Evolutionary conservation across 352 stramenopile species (phyloP).

Genomic region (Globisporangium orthogonon): DNA sequence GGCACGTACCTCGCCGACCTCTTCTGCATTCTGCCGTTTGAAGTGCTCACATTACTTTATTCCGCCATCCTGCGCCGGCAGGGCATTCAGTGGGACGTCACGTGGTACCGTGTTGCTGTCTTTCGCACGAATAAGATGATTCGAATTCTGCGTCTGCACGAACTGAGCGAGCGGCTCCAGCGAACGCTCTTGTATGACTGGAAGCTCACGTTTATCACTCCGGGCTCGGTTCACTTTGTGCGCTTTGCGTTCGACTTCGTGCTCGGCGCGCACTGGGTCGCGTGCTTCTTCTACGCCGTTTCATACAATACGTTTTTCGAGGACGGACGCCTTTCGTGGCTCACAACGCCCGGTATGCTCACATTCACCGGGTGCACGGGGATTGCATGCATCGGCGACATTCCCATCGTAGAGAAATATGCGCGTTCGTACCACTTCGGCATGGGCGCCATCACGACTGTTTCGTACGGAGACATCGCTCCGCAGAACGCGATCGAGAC

Average conservation of each 20-base stretch:
- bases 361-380: slow-evolving; percentile 25
- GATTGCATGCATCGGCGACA: slow-evolving; percentile 21
- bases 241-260: slow-evolving; percentile 42
- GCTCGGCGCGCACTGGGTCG: slow-evolving; percentile 47
- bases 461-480: slow-evolving; percentile 65
- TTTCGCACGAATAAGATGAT: slow-evolving; percentile 46
- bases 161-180: slow-evolving; percentile 39
- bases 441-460: slow-evolving; percentile 70
- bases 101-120: slow-evolving; percentile 43
- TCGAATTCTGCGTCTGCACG: slow-evolving; percentile 38
- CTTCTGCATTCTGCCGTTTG: slow-evolving; percentile 39
- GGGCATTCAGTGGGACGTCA: slow-evolving; percentile 10
- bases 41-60: slow-evolving; percentile 36
- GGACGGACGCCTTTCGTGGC: slow-evolving; percentile 32
- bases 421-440: slow-evolving; percentile 59
- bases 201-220: slow-evolving; percentile 17
- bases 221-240: slow-evolving; percentile 27
- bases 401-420: slow-evolving; percentile 35
- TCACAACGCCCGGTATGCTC: slow-evolving; percentile 55
- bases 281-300: slow-evolving; percentile 45
- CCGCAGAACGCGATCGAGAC: slow-evolving; percentile 62
- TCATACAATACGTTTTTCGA: slow-evolving; percentile 41
- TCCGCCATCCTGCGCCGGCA: no score
- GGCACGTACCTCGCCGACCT: slow-evolving; percentile 45
- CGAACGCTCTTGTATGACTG: slow-evolving; percentile 51